These are phyloP conservation scores for Cruciata laevipes DNA, from an alignment of 257 asterid genomes.

Conservation along the genomic window DNA sequence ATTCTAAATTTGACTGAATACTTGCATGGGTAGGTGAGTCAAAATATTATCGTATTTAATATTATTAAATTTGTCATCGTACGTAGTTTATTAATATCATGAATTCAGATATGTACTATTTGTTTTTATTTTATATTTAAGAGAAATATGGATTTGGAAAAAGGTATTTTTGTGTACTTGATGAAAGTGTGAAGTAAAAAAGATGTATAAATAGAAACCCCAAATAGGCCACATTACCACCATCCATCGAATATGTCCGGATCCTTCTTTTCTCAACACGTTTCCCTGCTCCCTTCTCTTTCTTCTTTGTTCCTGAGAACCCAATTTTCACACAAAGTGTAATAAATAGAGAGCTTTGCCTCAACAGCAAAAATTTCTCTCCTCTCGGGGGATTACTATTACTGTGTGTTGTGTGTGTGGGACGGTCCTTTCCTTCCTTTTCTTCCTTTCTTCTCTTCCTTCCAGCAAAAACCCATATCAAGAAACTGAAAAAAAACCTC, in stretches of 20 bases:
- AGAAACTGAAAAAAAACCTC: slow-evolving; percentile 18
- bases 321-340: background rate
- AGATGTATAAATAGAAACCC: background rate
- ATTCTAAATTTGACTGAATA: no score
- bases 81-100: no score
- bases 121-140: no score
- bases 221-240: slow-evolving; percentile 11
- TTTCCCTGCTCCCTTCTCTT: slow-evolving; percentile 11
- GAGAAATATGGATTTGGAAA: background rate
- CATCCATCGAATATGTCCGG: slow-evolving; percentile 17
- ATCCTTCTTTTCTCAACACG: slow-evolving; percentile 18
- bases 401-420: slow-evolving; percentile 17
- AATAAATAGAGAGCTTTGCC: slow-evolving; percentile 29
- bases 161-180: background rate
- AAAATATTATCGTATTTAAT: no score
- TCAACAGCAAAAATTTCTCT: slow-evolving; percentile 1
- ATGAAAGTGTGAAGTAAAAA: background rate
- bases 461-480: slow-evolving; percentile 26
- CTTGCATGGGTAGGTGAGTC: no score
- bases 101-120: no score
- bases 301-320: background rate
- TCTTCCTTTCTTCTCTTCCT: background rate
- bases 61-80: no score
- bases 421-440: slow-evolving; percentile 29
- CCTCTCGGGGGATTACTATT: slow-evolving; percentile 35